Evolutionary conservation across 1,284 basidiomycete species (phyloP).

Genomic region (Cryptococcus floricola): DNA sequence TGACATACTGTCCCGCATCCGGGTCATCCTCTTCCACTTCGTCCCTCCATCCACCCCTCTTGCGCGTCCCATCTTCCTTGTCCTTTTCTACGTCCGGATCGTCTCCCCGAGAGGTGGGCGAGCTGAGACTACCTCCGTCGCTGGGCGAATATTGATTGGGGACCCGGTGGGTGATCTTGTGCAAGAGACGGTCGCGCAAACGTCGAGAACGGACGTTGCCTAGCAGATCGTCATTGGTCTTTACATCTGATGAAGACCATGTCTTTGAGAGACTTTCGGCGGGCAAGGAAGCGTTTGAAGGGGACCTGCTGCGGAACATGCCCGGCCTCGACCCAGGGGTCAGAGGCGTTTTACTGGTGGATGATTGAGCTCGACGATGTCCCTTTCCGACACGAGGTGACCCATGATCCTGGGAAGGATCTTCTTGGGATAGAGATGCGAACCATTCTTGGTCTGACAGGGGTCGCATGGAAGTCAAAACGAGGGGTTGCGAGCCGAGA

Average conservation of each 20-base stretch:
- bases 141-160: constrained; percentile 1
- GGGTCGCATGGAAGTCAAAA: constrained; percentile 40
- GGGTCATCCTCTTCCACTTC: constrained; percentile 24
- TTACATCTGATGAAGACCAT: neutral
- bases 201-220: constrained; percentile 10
- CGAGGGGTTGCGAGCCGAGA: constrained; percentile 41
- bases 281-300: no score
- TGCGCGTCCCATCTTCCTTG: constrained; percentile 7
- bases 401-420: neutral
- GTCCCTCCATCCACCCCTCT: constrained; percentile 10
- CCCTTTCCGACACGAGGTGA: neutral
- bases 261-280: neutral
- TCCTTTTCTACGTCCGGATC: neutral
- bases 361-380: neutral
- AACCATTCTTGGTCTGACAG: constrained; percentile 49
- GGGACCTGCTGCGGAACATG: no score
- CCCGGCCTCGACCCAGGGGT: neutral
- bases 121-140: no score
- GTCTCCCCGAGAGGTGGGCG: neutral
- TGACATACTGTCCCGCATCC: constrained; percentile 45
- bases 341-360: neutral
- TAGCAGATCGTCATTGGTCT: neutral
- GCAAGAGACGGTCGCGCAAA: constrained; percentile 29
- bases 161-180: constrained; percentile 16
- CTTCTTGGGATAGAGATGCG: constrained; percentile 22